These are phyloP conservation scores for Draba incana DNA, from an alignment of 345 rosid genomes.

Conservation along the genomic window DNA sequence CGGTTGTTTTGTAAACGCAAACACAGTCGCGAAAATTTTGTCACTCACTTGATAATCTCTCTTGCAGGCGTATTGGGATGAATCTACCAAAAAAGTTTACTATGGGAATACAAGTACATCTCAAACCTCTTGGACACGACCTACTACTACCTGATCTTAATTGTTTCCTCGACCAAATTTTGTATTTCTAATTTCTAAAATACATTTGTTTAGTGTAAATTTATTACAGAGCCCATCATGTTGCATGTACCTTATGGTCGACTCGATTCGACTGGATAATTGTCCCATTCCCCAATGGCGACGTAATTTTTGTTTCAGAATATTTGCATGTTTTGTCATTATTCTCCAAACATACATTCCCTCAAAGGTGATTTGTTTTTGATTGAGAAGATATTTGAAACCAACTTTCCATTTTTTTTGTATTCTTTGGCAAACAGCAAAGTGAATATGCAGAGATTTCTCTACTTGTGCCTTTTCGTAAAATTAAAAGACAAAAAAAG, in stretches of 20 bases:
- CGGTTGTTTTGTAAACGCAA: slow-evolving; percentile 8
- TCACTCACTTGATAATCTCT: neutral
- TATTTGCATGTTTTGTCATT: neutral
- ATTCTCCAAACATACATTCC: neutral
- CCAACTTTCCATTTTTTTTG: neutral
- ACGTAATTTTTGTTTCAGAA: slow-evolving; percentile 1
- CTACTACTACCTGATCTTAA: slow-evolving; percentile 13
- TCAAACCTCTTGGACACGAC: slow-evolving; percentile 45
- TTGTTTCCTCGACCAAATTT: slow-evolving; percentile 2
- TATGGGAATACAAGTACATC: slow-evolving; percentile 44
- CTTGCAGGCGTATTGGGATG: slow-evolving; percentile 48
- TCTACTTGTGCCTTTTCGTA: slow-evolving; percentile 24
- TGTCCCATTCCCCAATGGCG: neutral
- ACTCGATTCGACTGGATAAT: neutral
- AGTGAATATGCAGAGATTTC: slow-evolving; percentile 14
- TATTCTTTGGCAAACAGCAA: slow-evolving; percentile 5
- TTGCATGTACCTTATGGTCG: neutral
- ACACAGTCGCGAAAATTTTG: slow-evolving; percentile 10
- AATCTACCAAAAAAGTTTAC: slow-evolving; percentile 39
- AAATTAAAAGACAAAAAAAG: neutral
- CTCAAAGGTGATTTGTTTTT: neutral
- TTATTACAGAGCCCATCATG: slow-evolving; percentile 11
- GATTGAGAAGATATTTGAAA: neutral
- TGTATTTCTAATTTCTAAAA: neutral
- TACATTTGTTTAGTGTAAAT: slow-evolving; percentile 27